A percentile compares a stretch with the other conserved stretches of the same genome.
These are phyloP conservation scores for Aegilops sharonensis DNA, from an alignment of 176 grass and related monocot genomes.

Conservation along the genomic window DNA sequence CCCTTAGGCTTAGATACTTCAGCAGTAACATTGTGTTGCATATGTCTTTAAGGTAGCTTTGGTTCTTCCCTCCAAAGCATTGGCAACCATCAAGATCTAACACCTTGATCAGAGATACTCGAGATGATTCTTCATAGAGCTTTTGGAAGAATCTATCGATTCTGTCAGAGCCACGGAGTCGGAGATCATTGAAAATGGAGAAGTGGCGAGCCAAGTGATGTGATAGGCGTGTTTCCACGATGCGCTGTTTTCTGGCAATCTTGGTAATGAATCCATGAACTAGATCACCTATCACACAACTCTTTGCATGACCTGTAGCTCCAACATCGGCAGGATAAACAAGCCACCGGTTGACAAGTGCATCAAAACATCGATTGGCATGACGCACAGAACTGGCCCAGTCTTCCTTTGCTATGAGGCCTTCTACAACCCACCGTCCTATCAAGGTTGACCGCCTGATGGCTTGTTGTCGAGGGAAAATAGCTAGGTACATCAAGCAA, in stretches of 20 bases:
- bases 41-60: not conserved
- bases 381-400: not conserved
- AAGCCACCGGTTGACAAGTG: not conserved
- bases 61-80: not conserved
- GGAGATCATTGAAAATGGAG: no score
- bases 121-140: no score
- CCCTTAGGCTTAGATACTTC: not conserved
- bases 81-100: not conserved
- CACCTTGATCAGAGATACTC: not conserved
- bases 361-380: not conserved
- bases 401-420: not conserved
- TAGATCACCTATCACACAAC: no score
- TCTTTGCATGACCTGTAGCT: not conserved
- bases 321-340: not conserved
- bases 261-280: no score
- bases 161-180: no score
- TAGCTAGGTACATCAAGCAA: conserved; percentile 11
- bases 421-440: not conserved
- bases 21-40: conserved; percentile 7
- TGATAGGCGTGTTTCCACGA: no score
- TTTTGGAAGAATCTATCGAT: no score
- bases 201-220: no score
- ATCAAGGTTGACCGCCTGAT: conserved; percentile 20
- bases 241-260: no score
- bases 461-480: not conserved